Percentiles rank a stretch among this genome's conserved stretches.
Evolutionary conservation across 352 stramenopile genomes (phyloP).

Genomic region (Thraustochytrium striatum): DNA sequence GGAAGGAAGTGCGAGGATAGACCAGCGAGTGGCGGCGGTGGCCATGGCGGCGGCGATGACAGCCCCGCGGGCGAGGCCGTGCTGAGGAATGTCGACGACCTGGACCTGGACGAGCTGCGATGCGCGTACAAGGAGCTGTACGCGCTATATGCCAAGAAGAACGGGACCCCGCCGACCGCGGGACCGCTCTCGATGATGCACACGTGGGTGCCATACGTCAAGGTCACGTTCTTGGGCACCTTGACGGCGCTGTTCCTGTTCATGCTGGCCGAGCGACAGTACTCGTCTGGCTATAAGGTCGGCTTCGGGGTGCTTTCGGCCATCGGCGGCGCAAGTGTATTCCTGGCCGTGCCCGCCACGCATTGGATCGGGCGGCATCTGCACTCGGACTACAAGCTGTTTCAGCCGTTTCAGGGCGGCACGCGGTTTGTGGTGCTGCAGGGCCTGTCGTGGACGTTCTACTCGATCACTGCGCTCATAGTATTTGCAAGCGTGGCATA

Average conservation of each 20-base stretch:
- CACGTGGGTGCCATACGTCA: conserved; percentile 41
- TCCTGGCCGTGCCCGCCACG: conserved; percentile 44
- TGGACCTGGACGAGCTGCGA: not conserved
- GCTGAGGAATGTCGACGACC: not conserved
- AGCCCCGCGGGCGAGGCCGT: not conserved
- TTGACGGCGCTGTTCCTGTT: conserved; percentile 31
- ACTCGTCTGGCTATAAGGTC: conserved; percentile 2
- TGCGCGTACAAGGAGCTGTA: too few species aligned
- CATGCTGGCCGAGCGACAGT: conserved; percentile 24
- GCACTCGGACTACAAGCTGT: conserved; percentile 45
- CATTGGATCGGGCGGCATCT: conserved; percentile 39
- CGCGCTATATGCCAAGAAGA: too few species aligned
- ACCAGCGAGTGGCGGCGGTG: not conserved
- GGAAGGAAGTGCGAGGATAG: not conserved
- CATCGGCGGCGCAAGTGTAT: conserved; percentile 30
- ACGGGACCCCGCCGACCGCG: too few species aligned
- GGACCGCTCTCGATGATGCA: too few species aligned
- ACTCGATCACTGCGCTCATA: conserved; percentile 21
- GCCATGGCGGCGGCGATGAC: not conserved
- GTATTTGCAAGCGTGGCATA: conserved; percentile 33
- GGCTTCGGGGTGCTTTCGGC: conserved; percentile 39
- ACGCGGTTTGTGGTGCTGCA: conserved; percentile 49
- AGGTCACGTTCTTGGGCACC: conserved; percentile 5
- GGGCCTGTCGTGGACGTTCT: conserved; percentile 51
- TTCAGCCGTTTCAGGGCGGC: conserved; percentile 49